Evolutionary conservation across 257 asterid species (phyloP), one percentile per base, ranked within the genome.

Genomic region (Solanum piurae): DNA sequence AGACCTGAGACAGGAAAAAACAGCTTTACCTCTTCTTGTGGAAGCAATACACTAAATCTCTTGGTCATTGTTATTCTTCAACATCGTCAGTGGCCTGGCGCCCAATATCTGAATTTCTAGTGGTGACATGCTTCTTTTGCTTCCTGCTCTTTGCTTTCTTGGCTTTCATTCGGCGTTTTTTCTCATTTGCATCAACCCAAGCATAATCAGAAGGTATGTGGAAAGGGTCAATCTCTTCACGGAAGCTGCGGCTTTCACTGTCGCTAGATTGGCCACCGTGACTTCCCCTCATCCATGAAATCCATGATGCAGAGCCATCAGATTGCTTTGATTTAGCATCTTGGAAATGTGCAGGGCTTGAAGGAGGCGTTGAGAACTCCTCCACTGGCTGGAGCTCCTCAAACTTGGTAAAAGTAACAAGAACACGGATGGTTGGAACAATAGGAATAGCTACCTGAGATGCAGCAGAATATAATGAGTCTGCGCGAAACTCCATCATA

Each of bases 181-280:
- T 97, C 98, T 97, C 99, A 25, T 91, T 95, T 33, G 98, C 95
- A 89, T 97, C 99, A 62, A 97, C 96, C 99, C 99, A 96, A 42
- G 95, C 86, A 83, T 96, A 97, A 86, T 96, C 99, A 49, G 96
- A 40, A 40, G 99, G 99, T 88, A 97, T 92, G 92, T 85, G 94
- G 92, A 97, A 97, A 20, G 99, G 99, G 91, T 96, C 98, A 85
- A 89, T 91, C 86, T 96, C 99, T 80, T 94, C 99, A 10, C 86
- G 91, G 91, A 94, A 95, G 94, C 99, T 97, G 80, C 91, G 94
- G 86, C 92, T 88, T 90, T 94, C 96, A 55, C 96, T 90, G 64
- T 95, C 98, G 46, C 95, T 93, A 33, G 96, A 96, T 88, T 96
- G 98, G 68, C 87, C 98, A 29, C 94, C 94, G 16, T 93, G 94